Evolutionary conservation across 2,329 filamentous ascomycete species (phyloP).

Genomic region (Sclerotinia subarctica): DNA sequence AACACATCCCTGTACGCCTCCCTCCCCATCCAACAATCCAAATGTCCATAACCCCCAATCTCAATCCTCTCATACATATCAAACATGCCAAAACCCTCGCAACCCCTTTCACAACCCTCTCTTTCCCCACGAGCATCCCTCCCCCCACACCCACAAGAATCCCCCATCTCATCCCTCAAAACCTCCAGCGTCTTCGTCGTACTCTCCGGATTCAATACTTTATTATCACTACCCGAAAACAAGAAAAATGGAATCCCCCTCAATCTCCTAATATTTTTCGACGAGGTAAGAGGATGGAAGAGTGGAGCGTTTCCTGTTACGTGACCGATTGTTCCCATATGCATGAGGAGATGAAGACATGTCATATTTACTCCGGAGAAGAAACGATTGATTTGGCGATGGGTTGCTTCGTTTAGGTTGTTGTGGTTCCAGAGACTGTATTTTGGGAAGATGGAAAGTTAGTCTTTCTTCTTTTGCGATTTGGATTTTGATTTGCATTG

Average conservation of each 20-base stretch:
- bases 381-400: slow-evolving; percentile 58
- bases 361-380: slow-evolving; percentile 62
- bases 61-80: slow-evolving; percentile 50
- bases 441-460: no score
- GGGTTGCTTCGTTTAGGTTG: slow-evolving; percentile 64
- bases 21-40: slow-evolving; percentile 61
- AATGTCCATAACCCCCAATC: slow-evolving; percentile 56
- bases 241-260: slow-evolving; percentile 53
- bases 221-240: slow-evolving; percentile 55
- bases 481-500: no score
- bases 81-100: slow-evolving; percentile 44
- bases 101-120: slow-evolving; percentile 37
- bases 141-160: no score
- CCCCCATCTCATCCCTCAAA: slow-evolving; percentile 46
- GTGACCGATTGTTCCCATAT: slow-evolving; percentile 50
- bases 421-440: slow-evolving; percentile 55
- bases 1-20: slow-evolving; percentile 59
- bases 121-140: slow-evolving; percentile 30
- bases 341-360: slow-evolving; percentile 54
- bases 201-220: slow-evolving; percentile 52
- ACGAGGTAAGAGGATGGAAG: slow-evolving; percentile 48
- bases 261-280: slow-evolving; percentile 50
- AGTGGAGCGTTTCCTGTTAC: slow-evolving; percentile 52
- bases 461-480: no score
- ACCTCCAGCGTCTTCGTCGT: slow-evolving; percentile 54